phyloP scores from a whole-genome alignment of 148 eudicot genomes.

The Chenopodium album region DNA sequence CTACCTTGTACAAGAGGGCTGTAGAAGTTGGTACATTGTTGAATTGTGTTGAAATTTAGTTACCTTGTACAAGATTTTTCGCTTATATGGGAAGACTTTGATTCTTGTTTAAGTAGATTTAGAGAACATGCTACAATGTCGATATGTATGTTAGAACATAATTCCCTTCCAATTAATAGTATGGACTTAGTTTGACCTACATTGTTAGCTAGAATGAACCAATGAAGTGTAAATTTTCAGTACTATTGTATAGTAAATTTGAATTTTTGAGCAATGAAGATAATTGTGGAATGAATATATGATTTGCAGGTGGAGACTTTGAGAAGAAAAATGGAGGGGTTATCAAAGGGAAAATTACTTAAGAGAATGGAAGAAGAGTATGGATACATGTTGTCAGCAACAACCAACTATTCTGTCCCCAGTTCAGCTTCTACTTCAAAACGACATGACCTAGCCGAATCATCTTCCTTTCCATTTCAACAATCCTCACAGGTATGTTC shows the following conservation, averaged over 20 bases:
- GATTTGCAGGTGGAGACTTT: conserved; percentile 54
- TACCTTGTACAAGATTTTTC: not conserved
- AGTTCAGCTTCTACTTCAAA: conserved; percentile 66
- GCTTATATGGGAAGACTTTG: not conserved
- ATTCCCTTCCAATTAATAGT: not conserved
- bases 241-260: not conserved
- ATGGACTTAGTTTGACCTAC: not conserved
- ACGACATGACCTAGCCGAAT: conserved; percentile 46
- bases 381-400: conserved; percentile 46
- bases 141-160: not conserved
- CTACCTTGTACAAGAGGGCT: not conserved
- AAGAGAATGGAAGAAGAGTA: conserved; percentile 76
- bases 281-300: not conserved
- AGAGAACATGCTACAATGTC: not conserved
- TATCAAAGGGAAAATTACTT: conserved; percentile 64
- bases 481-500: conserved; percentile 48
- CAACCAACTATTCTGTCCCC: conserved; percentile 42
- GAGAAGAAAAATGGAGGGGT: conserved; percentile 69
- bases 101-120: not conserved
- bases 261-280: conserved; percentile 4
- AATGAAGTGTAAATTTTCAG: not conserved
- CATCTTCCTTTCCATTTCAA: conserved; percentile 34
- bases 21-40: not conserved
- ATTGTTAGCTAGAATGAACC: not conserved
- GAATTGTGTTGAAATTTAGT: no score